These are phyloP conservation scores for Fusarium oligoseptatum DNA, from an alignment of 2,329 filamentous ascomycete species.

Conservation along the genomic window DNA sequence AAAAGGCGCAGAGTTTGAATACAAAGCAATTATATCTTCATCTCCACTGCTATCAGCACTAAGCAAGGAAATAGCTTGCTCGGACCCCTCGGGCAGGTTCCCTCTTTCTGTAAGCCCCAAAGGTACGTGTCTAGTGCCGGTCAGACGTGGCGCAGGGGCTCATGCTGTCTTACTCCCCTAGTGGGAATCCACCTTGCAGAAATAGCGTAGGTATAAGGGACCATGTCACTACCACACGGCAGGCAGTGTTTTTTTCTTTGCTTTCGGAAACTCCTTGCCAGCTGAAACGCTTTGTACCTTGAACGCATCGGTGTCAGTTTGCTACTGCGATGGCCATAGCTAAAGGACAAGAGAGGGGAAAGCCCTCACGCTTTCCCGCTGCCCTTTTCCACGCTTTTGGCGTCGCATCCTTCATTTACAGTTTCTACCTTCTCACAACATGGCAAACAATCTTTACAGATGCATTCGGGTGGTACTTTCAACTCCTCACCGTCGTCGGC, in stretches of 20 bases:
- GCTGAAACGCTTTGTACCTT: not conserved
- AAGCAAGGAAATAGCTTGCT: not conserved
- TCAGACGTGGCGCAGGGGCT: not conserved
- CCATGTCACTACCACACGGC: not conserved
- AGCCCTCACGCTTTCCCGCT: not conserved
- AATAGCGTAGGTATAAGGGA: not conserved
- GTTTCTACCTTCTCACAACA: not conserved
- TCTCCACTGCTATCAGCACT: not conserved
- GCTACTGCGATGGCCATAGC: not conserved
- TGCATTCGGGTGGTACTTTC: constrained; percentile 1
- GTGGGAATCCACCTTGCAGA: not conserved
- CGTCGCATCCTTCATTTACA: not conserved
- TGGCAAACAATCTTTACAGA: not conserved
- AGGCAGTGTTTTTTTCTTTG: not conserved
- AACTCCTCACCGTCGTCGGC: constrained; percentile 1
- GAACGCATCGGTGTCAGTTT: not conserved
- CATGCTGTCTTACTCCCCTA: not conserved
- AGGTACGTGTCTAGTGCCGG: not conserved
- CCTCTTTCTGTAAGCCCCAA: not conserved
- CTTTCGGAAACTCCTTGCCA: not conserved
- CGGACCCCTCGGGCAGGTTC: not conserved
- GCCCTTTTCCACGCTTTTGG: not conserved
- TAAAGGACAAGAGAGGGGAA: not conserved
- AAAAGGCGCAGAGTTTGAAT: not conserved
- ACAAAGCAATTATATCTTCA: not conserved